Conservation (phyloP, 2,329 filamentous ascomycete species). For the Colletotrichum caudatum region DNA sequence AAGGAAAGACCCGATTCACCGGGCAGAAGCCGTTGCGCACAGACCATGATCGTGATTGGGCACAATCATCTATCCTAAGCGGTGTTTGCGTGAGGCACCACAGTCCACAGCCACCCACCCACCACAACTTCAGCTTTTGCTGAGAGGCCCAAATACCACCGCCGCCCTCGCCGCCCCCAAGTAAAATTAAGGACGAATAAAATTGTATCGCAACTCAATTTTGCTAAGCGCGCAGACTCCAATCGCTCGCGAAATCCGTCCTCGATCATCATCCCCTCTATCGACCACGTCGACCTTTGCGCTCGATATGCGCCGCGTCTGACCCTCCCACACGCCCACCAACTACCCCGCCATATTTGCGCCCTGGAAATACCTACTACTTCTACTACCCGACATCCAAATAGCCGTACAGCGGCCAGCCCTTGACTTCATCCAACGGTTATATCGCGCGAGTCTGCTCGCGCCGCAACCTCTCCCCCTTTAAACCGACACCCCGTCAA, state of each 20-base stretch:
- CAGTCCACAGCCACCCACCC: constrained; percentile 39
- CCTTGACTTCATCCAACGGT: constrained; percentile 13
- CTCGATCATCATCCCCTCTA: constrained; percentile 6
- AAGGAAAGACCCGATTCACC: constrained; percentile 19
- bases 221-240: constrained; percentile 9
- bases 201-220: constrained; percentile 15
- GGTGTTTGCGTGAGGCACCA: constrained; percentile 37
- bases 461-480: constrained; percentile 20
- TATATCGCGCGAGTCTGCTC: constrained; percentile 25
- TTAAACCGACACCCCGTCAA: constrained; percentile 44
- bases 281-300: constrained; percentile 15
- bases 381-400: constrained; percentile 15
- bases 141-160: constrained; percentile 37
- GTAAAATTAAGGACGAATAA: constrained; percentile 15
- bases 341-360: constrained; percentile 40
- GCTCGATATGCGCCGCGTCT: constrained; percentile 38
- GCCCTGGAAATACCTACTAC: constrained; percentile 21
- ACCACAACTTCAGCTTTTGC: constrained; percentile 40
- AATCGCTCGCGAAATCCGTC: constrained; percentile 11
- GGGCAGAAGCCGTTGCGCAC: neutral
- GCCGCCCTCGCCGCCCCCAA: constrained; percentile 20
- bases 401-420: constrained; percentile 13
- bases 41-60: constrained; percentile 26
- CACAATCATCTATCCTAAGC: constrained; percentile 34
- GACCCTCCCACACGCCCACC: constrained; percentile 27